phyloP scores from a whole-genome alignment of 2,329 filamentous ascomycete species.

The Elsinoe arachidis region DNA sequence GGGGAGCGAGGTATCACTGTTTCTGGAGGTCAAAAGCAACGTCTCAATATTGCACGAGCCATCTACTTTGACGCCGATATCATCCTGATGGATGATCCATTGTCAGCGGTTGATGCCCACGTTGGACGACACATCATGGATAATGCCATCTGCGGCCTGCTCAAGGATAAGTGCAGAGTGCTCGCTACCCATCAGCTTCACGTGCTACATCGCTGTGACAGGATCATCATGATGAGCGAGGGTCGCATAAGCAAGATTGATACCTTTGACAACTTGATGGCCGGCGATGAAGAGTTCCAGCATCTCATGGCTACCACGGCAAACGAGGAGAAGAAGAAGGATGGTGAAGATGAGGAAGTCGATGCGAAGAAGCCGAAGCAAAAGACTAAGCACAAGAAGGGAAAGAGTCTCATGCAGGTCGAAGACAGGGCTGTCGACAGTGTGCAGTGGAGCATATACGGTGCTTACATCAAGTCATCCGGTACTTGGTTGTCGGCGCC shows the following conservation, averaged over 20 bases:
- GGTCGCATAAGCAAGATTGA: constrained; percentile 78
- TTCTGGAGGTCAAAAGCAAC: constrained; percentile 90
- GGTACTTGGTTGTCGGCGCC: constrained; percentile 62
- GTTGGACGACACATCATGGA: constrained; percentile 73
- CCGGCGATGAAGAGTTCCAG: constrained; percentile 66
- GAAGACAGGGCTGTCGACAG: constrained; percentile 64
- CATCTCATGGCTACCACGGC: constrained; percentile 73
- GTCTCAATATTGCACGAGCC: constrained; percentile 81
- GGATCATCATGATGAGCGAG: constrained; percentile 87
- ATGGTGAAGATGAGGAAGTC: constrained; percentile 39
- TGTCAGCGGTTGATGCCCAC: constrained; percentile 51
- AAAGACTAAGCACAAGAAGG: constrained; percentile 45
- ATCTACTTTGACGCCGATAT: constrained; percentile 58
- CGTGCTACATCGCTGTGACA: constrained; percentile 80
- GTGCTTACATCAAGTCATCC: constrained; percentile 66
- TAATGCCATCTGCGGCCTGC: constrained; percentile 79
- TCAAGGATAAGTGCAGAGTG: constrained; percentile 82
- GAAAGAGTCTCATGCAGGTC: constrained; percentile 59
- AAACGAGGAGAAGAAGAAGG: constrained; percentile 47
- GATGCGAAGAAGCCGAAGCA: constrained; percentile 52
- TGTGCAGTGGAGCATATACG: constrained; percentile 73
- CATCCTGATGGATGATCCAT: constrained; percentile 55
- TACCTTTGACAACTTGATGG: constrained; percentile 83
- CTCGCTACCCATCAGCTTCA: constrained; percentile 93
- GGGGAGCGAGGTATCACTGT: constrained; percentile 93